Percentiles rank a stretch among this genome's conserved stretches.
phyloP scores from a whole-genome alignment of 495 filamentous ascomycete genomes.

The Tuber melanosporum region DNA sequence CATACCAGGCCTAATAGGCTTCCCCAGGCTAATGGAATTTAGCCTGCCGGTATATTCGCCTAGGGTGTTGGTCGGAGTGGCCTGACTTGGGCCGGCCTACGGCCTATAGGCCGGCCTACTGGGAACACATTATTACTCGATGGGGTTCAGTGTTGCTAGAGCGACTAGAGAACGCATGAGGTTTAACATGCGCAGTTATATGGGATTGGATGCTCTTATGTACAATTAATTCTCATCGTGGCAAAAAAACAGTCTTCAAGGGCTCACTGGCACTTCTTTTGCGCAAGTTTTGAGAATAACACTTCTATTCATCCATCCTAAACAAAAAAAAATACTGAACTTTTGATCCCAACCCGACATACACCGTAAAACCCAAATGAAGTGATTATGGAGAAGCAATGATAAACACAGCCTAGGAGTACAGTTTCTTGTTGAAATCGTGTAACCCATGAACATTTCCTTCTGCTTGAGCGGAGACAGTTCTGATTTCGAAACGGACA shows the following conservation, averaged over 20 bases:
- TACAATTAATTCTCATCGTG: neutral
- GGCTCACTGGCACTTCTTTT: neutral
- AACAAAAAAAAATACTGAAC: neutral
- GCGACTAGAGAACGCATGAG: neutral
- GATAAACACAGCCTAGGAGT: slow-evolving; percentile 55
- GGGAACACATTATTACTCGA: neutral
- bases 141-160: neutral
- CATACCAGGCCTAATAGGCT: too few species aligned
- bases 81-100: too few species aligned
- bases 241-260: neutral
- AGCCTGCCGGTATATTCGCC: too few species aligned
- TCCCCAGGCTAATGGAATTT: too few species aligned
- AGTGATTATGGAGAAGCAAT: slow-evolving; percentile 5
- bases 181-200: neutral
- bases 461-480: slow-evolving; percentile 88
- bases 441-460: slow-evolving; percentile 93
- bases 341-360: neutral
- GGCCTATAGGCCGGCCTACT: too few species aligned
- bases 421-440: slow-evolving; percentile 99
- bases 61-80: too few species aligned
- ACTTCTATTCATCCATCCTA: neutral
- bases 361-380: slow-evolving; percentile 22
- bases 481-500: slow-evolving; percentile 88
- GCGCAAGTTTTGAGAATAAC: neutral
- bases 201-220: neutral